Conservation (phyloP, 2,329 filamentous ascomycete species). For the Trichophyton verrucosum region DNA sequence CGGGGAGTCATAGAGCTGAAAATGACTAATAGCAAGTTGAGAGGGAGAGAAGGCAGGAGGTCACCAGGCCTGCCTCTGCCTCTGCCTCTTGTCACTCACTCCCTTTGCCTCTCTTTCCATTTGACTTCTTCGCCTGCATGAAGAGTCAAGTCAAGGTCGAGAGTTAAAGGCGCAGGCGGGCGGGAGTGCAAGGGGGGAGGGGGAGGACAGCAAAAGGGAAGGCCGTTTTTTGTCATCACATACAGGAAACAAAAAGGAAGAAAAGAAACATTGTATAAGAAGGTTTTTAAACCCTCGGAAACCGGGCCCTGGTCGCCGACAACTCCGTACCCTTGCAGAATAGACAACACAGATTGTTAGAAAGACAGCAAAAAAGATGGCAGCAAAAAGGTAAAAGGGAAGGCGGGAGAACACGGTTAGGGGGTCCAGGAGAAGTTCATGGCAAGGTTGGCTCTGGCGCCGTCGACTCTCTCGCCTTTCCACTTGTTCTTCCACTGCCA, state of each 20-base stretch:
- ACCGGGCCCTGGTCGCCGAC: not conserved
- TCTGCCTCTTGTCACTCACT: no score
- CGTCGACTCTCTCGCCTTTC: conserved; percentile 54
- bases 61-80: no score
- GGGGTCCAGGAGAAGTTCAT: conserved; percentile 32
- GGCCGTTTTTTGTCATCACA: not conserved
- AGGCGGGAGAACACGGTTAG: not conserved
- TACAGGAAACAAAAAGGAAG: not conserved
- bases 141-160: not conserved
- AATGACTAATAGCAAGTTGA: no score
- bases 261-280: not conserved
- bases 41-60: no score
- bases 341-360: not conserved
- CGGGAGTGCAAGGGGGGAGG: not conserved
- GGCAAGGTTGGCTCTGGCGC: conserved; percentile 22
- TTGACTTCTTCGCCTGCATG: not conserved
- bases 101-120: no score
- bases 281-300: not conserved
- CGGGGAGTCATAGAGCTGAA: no score
- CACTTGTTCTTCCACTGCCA: conserved; percentile 61
- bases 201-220: not conserved
- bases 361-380: not conserved
- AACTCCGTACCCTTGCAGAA: not conserved
- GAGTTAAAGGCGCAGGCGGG: not conserved
- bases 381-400: not conserved